phyloP scores from a whole-genome alignment of 768 basidiomycete species.

The Leccinum subtestaceum region DNA sequence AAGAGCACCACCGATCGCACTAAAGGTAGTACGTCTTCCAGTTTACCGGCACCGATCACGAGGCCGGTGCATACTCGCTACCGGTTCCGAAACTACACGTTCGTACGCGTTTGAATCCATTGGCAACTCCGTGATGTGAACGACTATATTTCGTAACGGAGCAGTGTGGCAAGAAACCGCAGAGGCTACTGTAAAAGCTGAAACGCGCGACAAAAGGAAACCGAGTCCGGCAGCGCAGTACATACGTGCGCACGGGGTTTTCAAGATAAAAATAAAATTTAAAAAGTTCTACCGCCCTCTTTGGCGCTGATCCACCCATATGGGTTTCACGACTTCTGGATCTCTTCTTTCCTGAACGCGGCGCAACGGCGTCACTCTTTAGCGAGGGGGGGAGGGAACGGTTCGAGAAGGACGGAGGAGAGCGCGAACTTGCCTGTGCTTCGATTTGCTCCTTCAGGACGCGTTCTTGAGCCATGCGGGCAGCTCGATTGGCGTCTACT shows the following conservation, averaged over 20 bases:
- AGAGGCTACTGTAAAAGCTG: not conserved
- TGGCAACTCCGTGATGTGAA: not conserved
- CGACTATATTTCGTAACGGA: not conserved
- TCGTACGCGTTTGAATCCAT: not conserved
- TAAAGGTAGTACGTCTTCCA: not conserved
- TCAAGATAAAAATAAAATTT: not conserved
- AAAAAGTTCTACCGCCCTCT: conserved; percentile 9
- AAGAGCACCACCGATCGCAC: not conserved
- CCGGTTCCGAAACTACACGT: not conserved
- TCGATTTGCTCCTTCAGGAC: conserved; percentile 50
- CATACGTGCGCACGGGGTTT: not conserved
- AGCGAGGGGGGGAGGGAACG: conserved; percentile 1
- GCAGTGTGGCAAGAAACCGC: conserved; percentile 1
- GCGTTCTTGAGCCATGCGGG: conserved; percentile 52
- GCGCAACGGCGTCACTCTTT: conserved; percentile 3
- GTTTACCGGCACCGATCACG: not conserved
- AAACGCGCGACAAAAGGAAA: not conserved
- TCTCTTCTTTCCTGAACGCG: conserved; percentile 22
- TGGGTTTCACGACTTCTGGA: conserved; percentile 32
- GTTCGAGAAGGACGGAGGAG: conserved; percentile 18
- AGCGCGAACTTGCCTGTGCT: conserved; percentile 44
- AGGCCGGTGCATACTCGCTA: not conserved
- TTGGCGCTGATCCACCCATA: conserved; percentile 31
- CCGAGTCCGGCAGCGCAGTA: not conserved
- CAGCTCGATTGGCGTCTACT: conserved; percentile 57